Conservation (phyloP, 331 rosid genomes). For the Erythrophleum ivorense region DNA sequence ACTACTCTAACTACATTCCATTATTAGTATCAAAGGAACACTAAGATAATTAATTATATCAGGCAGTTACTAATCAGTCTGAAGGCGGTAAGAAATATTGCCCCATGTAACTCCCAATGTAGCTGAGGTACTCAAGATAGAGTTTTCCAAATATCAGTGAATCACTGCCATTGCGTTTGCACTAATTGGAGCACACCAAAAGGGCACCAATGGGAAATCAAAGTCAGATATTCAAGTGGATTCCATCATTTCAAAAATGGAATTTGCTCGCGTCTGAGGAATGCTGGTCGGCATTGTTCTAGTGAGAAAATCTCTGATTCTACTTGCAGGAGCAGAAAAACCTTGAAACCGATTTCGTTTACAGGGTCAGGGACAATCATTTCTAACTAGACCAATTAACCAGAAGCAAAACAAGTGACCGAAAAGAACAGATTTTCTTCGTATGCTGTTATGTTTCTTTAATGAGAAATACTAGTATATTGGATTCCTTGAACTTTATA, state of each 20-base stretch:
- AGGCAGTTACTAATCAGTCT: neutral
- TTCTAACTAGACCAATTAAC: neutral
- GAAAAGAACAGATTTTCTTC: neutral
- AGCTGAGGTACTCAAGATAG: conserved; percentile 59
- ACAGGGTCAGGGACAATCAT: neutral
- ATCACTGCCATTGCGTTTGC: conserved; percentile 72
- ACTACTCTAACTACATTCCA: neutral
- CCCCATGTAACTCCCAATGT: conserved; percentile 46
- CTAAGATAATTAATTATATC: neutral
- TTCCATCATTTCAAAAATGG: conserved; percentile 45
- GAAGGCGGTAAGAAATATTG: neutral
- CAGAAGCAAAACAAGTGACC: neutral
- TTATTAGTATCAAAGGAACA: neutral
- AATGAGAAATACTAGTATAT: neutral
- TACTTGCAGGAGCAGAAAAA: neutral
- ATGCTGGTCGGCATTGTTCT: conserved; percentile 50
- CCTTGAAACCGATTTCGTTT: neutral
- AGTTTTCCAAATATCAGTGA: conserved; percentile 80
- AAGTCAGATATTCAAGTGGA: conserved; percentile 73
- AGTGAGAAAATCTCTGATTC: neutral
- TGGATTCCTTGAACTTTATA: neutral
- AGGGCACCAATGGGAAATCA: conserved; percentile 58
- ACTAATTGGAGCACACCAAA: conserved; percentile 59
- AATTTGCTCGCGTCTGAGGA: neutral
- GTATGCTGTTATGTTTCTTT: neutral